phyloP scores from a whole-genome alignment of 306 rosid genomes.

The Prunus fruticosa region DNA sequence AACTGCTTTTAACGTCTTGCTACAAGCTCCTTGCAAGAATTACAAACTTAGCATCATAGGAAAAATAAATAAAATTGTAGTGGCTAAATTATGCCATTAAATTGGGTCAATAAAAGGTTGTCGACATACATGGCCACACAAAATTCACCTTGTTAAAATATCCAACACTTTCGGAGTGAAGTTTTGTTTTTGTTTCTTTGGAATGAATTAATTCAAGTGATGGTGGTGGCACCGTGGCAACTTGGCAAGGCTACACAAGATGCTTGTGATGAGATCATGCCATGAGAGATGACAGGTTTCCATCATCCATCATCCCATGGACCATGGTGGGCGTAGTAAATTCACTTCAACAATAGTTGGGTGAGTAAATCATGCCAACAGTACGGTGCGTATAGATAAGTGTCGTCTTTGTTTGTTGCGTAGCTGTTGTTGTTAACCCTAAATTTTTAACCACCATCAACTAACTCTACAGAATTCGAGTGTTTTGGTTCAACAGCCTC shows the following conservation, averaged over 20 bases:
- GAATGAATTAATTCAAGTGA: background rate
- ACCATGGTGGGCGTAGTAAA: background rate
- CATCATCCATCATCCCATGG: background rate
- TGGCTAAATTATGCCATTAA: too few relatives aligned
- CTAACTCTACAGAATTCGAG: background rate
- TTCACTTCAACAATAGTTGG: background rate
- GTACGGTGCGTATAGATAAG: background rate
- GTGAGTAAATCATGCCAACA: background rate
- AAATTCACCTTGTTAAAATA: background rate
- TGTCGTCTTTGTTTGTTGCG: background rate
- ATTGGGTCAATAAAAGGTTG: too few relatives aligned
- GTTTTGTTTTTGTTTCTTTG: too few relatives aligned
- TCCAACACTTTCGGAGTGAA: background rate
- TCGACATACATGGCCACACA: background rate
- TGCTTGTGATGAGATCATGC: background rate
- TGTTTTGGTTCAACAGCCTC: background rate
- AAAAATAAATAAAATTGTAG: too few relatives aligned
- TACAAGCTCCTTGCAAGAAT: too few relatives aligned
- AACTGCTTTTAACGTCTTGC: too few relatives aligned
- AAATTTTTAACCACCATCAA: background rate
- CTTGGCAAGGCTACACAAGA: background rate
- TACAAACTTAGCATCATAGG: too few relatives aligned
- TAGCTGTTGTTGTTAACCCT: background rate
- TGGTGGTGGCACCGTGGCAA: background rate
- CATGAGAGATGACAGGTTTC: too few relatives aligned